Evolutionary conservation across 495 filamentous ascomycete species (phyloP), one percentile per base, ranked within the genome.

Genomic region (Bombardia bombarda): DNA sequence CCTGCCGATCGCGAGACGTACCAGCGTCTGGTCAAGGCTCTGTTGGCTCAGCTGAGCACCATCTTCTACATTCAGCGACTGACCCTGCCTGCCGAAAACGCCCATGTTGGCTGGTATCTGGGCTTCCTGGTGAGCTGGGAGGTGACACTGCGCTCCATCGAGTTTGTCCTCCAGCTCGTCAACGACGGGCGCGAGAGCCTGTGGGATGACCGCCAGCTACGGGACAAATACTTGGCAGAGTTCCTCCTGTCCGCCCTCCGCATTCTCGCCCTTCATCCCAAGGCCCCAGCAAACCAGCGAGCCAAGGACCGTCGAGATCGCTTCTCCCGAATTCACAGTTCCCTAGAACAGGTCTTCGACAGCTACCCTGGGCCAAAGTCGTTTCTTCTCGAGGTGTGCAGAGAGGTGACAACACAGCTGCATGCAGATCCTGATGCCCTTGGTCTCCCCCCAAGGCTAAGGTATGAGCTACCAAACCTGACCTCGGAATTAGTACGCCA

Each of bases 91-190:
- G 49, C 52, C 24, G 54, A 61, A 14, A 55, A 50, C 28, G 28
- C 45, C 36, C 60, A 62, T 22, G 26, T 56, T 2, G 58, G 56
- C 14, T 54, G 62, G 53, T 64, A 59, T 45, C 47, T 66, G 6
- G 61, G 62, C 13, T 58, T 54, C 42, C 53, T 66, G 3, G 56
- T 50, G 1, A 61, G 59, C 43, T 64, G 63, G 63, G 61, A 67
- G 45, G 56, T 63, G 24, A 52, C 57, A 5, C 18, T 64, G 25
- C 57, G 61, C n/a, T 38, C 55, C 9, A 48, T 67, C 2, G 61
- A 67, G 42, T 57, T 65, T 40, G 49, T 61, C 10, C 50, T 64
- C 12, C 59, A 65, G 47, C 42, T 49, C 19, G 42, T 64, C 17
- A 31, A 45, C 23, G 62, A 66, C 21, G 50, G 53, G 16, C 55